phyloP scores from a whole-genome alignment of 2,329 filamentous ascomycete genomes.

The Pseudogymnoascus pannorum region DNA sequence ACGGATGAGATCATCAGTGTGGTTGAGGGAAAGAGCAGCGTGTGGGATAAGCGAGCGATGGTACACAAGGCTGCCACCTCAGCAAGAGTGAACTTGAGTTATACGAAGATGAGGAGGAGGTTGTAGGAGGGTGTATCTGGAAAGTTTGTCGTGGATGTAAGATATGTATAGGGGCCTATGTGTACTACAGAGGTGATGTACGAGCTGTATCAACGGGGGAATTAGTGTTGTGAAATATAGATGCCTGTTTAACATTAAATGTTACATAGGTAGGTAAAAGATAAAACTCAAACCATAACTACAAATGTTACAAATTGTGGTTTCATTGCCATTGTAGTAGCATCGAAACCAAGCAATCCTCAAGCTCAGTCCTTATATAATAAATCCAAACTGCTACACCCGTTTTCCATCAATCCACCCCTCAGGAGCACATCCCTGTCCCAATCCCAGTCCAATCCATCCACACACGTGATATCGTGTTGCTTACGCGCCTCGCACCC shows the following conservation, averaged over 20 bases:
- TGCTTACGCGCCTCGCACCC: not conserved
- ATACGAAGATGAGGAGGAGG: slow-evolving; percentile 22
- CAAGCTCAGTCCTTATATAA: not conserved
- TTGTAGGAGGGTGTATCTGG: not conserved
- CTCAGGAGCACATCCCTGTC: not conserved
- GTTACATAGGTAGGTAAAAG: not conserved
- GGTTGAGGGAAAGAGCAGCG: slow-evolving; percentile 72
- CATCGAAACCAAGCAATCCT: not conserved
- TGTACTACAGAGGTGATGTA: not conserved
- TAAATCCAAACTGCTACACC: not conserved
- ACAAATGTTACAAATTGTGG: not conserved
- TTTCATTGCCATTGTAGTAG: not conserved
- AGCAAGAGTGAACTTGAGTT: slow-evolving; percentile 63
- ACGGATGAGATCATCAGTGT: slow-evolving; percentile 83
- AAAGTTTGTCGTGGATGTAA: not conserved
- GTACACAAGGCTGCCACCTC: slow-evolving; percentile 77
- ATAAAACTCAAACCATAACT: not conserved
- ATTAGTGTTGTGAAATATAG: not conserved
- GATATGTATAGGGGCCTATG: not conserved
- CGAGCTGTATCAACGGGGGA: not conserved
- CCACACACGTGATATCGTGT: not conserved
- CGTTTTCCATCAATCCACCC: not conserved
- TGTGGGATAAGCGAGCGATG: slow-evolving; percentile 74
- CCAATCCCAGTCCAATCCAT: not conserved
- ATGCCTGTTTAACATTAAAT: not conserved